Evolutionary conservation across 2,329 filamentous ascomycete species (phyloP).

Genomic region (Dactylellina sp.): DNA sequence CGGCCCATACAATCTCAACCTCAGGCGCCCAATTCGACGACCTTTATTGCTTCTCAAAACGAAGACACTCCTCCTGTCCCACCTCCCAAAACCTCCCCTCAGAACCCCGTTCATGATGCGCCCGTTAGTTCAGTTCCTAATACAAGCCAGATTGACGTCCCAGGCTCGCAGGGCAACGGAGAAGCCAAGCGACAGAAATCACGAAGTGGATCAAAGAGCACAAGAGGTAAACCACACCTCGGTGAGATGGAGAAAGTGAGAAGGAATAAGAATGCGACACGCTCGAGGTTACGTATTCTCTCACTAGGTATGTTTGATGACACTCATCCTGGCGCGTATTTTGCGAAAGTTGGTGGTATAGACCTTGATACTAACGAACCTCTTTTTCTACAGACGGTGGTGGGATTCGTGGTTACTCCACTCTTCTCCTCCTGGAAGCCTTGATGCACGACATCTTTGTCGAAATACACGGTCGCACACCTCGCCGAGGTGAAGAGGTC

Average conservation of each 20-base stretch:
- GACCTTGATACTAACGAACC: too few species aligned
- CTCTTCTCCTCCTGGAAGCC: conserved; percentile 97
- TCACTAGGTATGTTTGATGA: conserved; percentile 32
- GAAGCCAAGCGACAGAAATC: conserved; percentile 24
- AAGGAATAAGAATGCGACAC: conserved; percentile 35
- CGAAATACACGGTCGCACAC: conserved; percentile 82
- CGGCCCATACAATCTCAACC: conserved; percentile 17
- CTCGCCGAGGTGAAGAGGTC: conserved; percentile 83
- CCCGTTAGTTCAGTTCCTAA: conserved; percentile 9
- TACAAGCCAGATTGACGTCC: conserved; percentile 27
- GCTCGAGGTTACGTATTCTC: conserved; percentile 42
- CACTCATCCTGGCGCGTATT: background rate
- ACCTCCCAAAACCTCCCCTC: conserved; percentile 35
- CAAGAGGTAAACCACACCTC: conserved; percentile 33
- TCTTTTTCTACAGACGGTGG: conserved; percentile 76
- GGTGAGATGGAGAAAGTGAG: conserved; percentile 47
- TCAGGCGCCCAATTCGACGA: conserved; percentile 10
- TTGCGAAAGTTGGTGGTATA: background rate
- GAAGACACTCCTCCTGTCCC: conserved; percentile 32
- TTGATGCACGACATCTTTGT: conserved; percentile 97
- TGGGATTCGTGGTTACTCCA: conserved; percentile 95
- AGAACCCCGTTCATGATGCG: conserved; percentile 25
- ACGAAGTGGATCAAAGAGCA: conserved; percentile 33
- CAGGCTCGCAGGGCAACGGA: conserved; percentile 13
- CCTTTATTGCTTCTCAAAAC: conserved; percentile 14